phyloP scores from a whole-genome alignment of 1,284 basidiomycete species.

The Cerioporus squamosus region DNA sequence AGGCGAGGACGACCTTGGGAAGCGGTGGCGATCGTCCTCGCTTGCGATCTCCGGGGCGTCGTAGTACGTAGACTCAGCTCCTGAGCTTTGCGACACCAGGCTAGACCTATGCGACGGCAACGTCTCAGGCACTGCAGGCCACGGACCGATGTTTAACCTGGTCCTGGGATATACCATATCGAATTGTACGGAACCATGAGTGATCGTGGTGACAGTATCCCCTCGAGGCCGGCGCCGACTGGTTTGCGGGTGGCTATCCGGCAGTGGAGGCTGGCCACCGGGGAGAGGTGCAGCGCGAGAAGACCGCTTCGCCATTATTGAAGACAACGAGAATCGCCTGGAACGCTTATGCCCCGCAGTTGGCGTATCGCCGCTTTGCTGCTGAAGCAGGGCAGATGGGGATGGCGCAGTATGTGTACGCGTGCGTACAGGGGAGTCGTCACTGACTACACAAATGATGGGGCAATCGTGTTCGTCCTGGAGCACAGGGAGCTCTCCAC shows the following conservation, averaged over 20 bases:
- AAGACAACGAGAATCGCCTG: slow-evolving; percentile 35
- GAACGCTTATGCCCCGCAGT: slow-evolving; percentile 22
- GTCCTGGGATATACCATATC: slow-evolving; percentile 20
- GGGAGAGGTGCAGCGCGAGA: not conserved
- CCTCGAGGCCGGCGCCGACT: slow-evolving; percentile 12
- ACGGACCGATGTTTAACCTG: not conserved
- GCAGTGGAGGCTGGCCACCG: not conserved
- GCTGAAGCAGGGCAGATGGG: not conserved
- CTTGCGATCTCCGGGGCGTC: slow-evolving; percentile 17
- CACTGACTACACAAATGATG: not conserved
- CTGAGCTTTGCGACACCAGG: slow-evolving; percentile 10
- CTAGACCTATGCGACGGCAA: slow-evolving; percentile 1
- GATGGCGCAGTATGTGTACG: slow-evolving; percentile 15
- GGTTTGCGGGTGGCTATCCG: not conserved
- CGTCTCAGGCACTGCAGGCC: not conserved
- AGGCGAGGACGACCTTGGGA: slow-evolving; percentile 21
- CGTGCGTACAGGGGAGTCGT: slow-evolving; percentile 2
- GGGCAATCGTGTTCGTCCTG: not conserved
- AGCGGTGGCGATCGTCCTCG: slow-evolving; percentile 10
- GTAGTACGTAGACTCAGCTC: slow-evolving; percentile 12
- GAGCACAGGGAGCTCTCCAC: slow-evolving; percentile 17
- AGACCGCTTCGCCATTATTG: slow-evolving; percentile 29
- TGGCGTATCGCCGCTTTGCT: not conserved
- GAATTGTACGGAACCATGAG: slow-evolving; percentile 20
- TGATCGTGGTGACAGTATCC: slow-evolving; percentile 22